phyloP scores from a whole-genome alignment of 2,329 filamentous ascomycete genomes.

The Aspergillus uvarum region DNA sequence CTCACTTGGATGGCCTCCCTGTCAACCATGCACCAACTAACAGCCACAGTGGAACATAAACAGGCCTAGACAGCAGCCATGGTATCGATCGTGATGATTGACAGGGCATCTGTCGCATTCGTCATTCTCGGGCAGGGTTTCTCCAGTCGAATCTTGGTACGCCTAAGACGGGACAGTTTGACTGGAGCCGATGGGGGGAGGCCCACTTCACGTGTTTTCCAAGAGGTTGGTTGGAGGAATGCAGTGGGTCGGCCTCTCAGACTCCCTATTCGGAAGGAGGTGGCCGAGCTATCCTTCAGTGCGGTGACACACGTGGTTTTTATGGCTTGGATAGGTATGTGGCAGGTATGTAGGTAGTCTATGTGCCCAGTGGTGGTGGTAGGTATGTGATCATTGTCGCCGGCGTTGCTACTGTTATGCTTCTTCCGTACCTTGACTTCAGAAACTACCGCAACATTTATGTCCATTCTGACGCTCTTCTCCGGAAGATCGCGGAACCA shows the following conservation, averaged over 20 bases:
- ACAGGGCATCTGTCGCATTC: conserved; percentile 14
- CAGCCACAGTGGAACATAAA: conserved; percentile 1
- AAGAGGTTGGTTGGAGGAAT: conserved; percentile 7
- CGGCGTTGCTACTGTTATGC: no score
- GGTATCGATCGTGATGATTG: neutral
- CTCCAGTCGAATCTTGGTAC: conserved; percentile 25
- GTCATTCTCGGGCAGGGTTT: conserved; percentile 15
- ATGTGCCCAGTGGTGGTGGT: neutral
- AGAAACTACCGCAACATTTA: no score
- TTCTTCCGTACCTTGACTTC: no score
- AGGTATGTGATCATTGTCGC: no score
- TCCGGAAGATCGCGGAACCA: neutral
- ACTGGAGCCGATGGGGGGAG: conserved; percentile 15
- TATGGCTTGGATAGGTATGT: neutral
- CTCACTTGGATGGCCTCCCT: conserved; percentile 7
- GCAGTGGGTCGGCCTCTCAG: conserved; percentile 2
- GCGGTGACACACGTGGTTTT: neutral
- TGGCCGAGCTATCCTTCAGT: conserved; percentile 2
- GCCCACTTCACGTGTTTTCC: conserved; percentile 17
- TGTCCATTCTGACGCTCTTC: neutral
- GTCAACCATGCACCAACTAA: conserved; percentile 11
- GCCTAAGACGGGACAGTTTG: conserved; percentile 18
- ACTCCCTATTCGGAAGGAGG: conserved; percentile 13
- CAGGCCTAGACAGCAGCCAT: neutral
- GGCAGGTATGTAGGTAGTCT: neutral